A percentile compares a stretch with the other conserved stretches of the same genome.
Conservation (phyloP, 768 basidiomycete genomes). For the Lenzites betulinus region DNA sequence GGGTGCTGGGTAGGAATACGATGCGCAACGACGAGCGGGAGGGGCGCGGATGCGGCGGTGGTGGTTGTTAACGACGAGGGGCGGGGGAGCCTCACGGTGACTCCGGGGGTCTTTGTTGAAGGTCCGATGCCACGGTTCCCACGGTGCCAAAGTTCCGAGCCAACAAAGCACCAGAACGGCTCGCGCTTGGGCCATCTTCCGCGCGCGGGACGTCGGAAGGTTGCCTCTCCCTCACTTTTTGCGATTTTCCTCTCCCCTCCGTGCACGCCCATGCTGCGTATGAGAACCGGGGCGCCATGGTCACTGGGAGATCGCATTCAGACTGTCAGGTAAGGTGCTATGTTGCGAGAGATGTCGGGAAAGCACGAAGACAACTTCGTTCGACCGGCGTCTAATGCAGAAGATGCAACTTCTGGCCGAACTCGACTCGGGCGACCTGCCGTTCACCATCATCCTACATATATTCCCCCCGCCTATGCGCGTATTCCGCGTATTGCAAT, state of each 20-base stretch:
- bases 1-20: conserved; percentile 16
- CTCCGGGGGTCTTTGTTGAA: conserved; percentile 26
- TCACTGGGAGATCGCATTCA: neutral
- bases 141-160: conserved; percentile 29
- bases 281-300: neutral
- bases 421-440: neutral
- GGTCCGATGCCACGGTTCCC: conserved; percentile 31
- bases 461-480: too few species aligned
- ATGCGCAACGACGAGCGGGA: conserved; percentile 21
- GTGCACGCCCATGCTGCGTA: neutral
- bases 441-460: too few species aligned
- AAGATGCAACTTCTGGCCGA: neutral
- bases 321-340: neutral
- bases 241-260: neutral
- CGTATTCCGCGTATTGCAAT: neutral
- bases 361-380: neutral
- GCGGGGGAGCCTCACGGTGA: conserved; percentile 26
- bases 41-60: conserved; percentile 23
- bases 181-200: conserved; percentile 24
- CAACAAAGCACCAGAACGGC: conserved; percentile 21
- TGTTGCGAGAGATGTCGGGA: neutral
- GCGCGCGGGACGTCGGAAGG: conserved; percentile 19
- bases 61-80: conserved; percentile 29
- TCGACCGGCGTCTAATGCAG: neutral
- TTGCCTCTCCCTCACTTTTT: conserved; percentile 4